Conservation (phyloP, 2,329 filamentous ascomycete genomes). For the Harringtonia aguacate region DNA sequence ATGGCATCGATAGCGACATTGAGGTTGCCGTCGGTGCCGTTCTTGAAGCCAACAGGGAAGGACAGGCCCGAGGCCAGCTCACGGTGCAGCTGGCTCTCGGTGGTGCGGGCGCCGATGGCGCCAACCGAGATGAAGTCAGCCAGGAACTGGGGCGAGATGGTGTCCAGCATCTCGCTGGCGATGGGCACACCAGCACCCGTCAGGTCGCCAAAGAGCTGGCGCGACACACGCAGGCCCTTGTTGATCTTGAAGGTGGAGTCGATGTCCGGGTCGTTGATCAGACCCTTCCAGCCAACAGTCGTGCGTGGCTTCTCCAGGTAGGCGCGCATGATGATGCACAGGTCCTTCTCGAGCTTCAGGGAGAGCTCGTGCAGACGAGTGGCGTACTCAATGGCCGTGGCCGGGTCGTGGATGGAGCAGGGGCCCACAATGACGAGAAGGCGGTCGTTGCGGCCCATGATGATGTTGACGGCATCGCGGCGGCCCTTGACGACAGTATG, state of each 20-base stretch:
- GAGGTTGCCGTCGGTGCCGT: slow-evolving; percentile 89
- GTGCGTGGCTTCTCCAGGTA: slow-evolving; percentile 99
- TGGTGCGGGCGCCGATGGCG: slow-evolving; percentile 91
- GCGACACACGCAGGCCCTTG: slow-evolving; percentile 87
- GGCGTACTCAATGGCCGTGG: slow-evolving; percentile 80
- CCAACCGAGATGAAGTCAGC: slow-evolving; percentile 92
- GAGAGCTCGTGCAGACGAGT: slow-evolving; percentile 65
- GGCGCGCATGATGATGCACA: slow-evolving; percentile 92
- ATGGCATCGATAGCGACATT: slow-evolving; percentile 93
- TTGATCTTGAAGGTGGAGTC: slow-evolving; percentile 98
- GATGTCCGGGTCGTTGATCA: slow-evolving; percentile 98
- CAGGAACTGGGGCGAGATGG: slow-evolving; percentile 95
- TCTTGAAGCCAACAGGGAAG: slow-evolving; percentile 99
- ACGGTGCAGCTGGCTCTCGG: slow-evolving; percentile 91
- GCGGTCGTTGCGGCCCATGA: slow-evolving; percentile 71
- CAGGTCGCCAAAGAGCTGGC: slow-evolving; percentile 86
- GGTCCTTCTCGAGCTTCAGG: slow-evolving; percentile 68
- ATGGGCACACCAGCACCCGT: slow-evolving; percentile 85
- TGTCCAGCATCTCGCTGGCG: slow-evolving; percentile 96
- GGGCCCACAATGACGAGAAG: slow-evolving; percentile 91
- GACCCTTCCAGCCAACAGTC: slow-evolving; percentile 96
- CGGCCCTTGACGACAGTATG: slow-evolving; percentile 63
- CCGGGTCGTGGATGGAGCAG: slow-evolving; percentile 94
- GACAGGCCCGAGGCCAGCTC: slow-evolving; percentile 91
- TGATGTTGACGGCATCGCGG: slow-evolving; percentile 58